Conservation (phyloP, 2,329 filamentous ascomycete genomes). For the Decorospora gaudefroyi region DNA sequence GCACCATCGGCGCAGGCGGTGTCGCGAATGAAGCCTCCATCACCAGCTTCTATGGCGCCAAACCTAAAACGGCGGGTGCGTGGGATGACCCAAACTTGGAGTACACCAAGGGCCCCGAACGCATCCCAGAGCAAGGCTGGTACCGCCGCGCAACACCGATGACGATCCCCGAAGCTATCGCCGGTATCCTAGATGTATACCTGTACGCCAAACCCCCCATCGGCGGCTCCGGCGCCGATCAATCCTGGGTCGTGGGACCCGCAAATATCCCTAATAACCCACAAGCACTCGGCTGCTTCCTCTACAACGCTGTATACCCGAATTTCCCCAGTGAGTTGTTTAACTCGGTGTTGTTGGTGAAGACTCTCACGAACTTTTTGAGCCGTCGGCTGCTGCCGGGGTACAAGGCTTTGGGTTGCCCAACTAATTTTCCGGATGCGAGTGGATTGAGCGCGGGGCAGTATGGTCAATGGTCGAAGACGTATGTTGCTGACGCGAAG, state of each 20-base stretch:
- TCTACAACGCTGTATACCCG: slow-evolving; percentile 26
- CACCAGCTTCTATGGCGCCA: slow-evolving; percentile 31
- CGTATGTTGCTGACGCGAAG: slow-evolving; percentile 22
- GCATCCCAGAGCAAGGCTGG: slow-evolving; percentile 27
- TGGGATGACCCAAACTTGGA: slow-evolving; percentile 19
- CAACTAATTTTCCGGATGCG: slow-evolving; percentile 19
- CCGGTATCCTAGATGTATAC: slow-evolving; percentile 27
- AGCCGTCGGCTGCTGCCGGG: slow-evolving; percentile 17
- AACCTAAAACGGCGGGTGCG: slow-evolving; percentile 10
- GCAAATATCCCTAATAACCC: slow-evolving; percentile 17
- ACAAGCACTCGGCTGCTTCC: slow-evolving; percentile 23
- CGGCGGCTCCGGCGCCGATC: slow-evolving; percentile 22
- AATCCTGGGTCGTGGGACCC: slow-evolving; percentile 22
- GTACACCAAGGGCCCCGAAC: slow-evolving; percentile 29
- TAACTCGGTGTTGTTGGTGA: slow-evolving; percentile 14
- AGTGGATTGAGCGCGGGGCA: slow-evolving; percentile 1
- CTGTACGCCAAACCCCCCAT: slow-evolving; percentile 19
- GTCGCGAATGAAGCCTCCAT: slow-evolving; percentile 30
- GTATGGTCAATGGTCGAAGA: slow-evolving; percentile 15
- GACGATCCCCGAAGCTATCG: slow-evolving; percentile 23
- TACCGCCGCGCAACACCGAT: slow-evolving; percentile 29
- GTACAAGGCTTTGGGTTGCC: slow-evolving; percentile 21
- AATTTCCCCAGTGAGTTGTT: slow-evolving; percentile 26
- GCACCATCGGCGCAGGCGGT: slow-evolving; percentile 28
- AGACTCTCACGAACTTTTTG: slow-evolving; percentile 15